Evolutionary conservation across 75 land plant species (phyloP).

Genomic region (Picea sitchensis): DNA sequence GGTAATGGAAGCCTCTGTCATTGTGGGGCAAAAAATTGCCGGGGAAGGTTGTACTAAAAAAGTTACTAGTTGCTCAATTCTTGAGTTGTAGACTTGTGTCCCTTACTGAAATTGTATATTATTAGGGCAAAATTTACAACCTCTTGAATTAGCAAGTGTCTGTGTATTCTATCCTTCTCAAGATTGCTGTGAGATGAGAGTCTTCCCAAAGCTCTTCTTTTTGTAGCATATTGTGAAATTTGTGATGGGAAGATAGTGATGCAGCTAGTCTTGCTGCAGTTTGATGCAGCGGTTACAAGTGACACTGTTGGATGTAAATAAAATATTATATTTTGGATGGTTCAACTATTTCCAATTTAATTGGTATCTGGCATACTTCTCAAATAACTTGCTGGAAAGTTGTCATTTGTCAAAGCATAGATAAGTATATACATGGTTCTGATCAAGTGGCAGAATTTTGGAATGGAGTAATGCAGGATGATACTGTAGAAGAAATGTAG

Average conservation of each 20-base stretch:
- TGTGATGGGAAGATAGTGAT: not conserved
- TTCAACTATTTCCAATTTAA: not conserved
- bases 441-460: not conserved
- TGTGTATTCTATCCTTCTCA: not conserved
- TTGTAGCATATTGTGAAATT: slow-evolving; percentile 6
- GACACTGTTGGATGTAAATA: not conserved
- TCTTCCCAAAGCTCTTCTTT: not conserved
- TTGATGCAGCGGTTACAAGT: not conserved
- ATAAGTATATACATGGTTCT: not conserved
- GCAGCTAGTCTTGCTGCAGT: not conserved
- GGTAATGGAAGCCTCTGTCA: slow-evolving; percentile 74
- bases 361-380: not conserved
- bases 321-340: not conserved
- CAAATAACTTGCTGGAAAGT: not conserved
- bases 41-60: slow-evolving; percentile 62
- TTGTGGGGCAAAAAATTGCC: slow-evolving; percentile 76
- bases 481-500: not conserved
- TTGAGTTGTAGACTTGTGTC: not conserved
- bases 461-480: not conserved
- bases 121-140: not conserved
- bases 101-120: not conserved
- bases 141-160: not conserved
- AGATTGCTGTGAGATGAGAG: not conserved
- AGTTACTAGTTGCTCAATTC: not conserved
- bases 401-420: not conserved